Base-by-base conservation (phyloP, 2,329 filamentous ascomycete genomes). In the Sporothrix inflata region DNA sequence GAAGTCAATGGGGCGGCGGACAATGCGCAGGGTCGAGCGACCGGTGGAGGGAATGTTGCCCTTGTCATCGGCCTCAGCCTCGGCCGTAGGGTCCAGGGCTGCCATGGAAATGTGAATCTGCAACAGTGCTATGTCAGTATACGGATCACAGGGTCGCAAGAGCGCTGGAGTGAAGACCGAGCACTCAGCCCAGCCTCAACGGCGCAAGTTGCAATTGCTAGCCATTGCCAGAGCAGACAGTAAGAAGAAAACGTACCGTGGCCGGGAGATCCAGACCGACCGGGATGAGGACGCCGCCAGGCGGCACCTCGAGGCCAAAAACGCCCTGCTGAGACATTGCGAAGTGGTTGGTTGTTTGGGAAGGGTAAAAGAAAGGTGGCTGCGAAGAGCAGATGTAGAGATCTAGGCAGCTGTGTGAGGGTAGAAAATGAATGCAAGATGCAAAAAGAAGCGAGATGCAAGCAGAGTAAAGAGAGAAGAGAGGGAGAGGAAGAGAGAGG, bases 101-200 rank as follows among this genome's bases (percentile, higher is more conserved):
- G 97, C 96, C 96, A 99, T 99, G 79, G 94, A 98, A 80, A 99
- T 94, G 81, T 94, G 94, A 85, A 98, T 97, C 94, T 97, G 79
- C 9, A 11, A 2, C 0, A 2, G 16, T 51, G 21, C 21, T 4
- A 30, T 49, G 71, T 72, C 34, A 74, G 72, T 45, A 49, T 53
- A 16, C 38, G 38, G 34, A 63, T 27, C 7, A 42, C 7, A 12
- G 34, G n/a, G 11, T 53, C 9, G 21, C 16, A 65, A 45, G 24
- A 27, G 6, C n/a, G 38, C n/a, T 47, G 14, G 8, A 63, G 27
- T 11, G 14, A 57, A 14, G 38, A 47, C 3, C n/a, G n/a, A 21
- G 12, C 51, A 66, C 34, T 49, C 16, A 19, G 42, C 63, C 1
- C 60, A 12, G 14, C 12, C 24, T 4, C 51, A 16, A 14, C 11